Conservation (phyloP, 1,139 yeast species). For the Maudiozyma humilis region DNA sequence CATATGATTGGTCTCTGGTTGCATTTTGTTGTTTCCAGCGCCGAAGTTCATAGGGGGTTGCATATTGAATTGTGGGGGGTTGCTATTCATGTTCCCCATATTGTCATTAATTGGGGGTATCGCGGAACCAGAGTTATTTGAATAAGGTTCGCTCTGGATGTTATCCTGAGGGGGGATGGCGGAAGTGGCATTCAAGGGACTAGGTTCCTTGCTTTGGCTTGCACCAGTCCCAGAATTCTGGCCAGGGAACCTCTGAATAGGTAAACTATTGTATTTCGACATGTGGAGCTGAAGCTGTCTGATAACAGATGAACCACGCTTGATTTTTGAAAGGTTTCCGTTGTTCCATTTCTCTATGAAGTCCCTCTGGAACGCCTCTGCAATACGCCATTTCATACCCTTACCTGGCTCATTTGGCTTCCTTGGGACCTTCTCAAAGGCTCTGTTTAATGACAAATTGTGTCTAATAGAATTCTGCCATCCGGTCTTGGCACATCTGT, state of each 20-base stretch:
- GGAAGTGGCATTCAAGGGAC: background rate
- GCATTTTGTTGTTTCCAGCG: background rate
- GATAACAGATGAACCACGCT: conserved; percentile 73
- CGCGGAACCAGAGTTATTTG: background rate
- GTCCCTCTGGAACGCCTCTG: conserved; percentile 75
- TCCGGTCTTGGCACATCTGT: conserved; percentile 88
- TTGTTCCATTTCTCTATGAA: conserved; percentile 69
- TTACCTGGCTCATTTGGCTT: conserved; percentile 95
- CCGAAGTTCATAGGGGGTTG: background rate
- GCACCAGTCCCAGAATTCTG: conserved; percentile 6
- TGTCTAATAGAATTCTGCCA: conserved; percentile 88
- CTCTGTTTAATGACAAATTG: conserved; percentile 71
- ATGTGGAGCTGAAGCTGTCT: conserved; percentile 70
- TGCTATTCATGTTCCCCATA: background rate
- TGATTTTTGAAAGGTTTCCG: conserved; percentile 63
- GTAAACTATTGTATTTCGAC: conserved; percentile 61
- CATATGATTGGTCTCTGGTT: background rate
- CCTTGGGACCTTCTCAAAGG: conserved; percentile 91
- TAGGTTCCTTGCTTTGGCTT: conserved; percentile 4
- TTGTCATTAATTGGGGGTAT: background rate
- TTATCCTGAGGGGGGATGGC: background rate
- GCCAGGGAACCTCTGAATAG: conserved; percentile 31
- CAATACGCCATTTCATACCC: conserved; percentile 98
- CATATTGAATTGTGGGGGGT: background rate
- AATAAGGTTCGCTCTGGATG: background rate